Conservation (phyloP, 73 alveolate genomes). For the Urostyla sp. region DNA sequence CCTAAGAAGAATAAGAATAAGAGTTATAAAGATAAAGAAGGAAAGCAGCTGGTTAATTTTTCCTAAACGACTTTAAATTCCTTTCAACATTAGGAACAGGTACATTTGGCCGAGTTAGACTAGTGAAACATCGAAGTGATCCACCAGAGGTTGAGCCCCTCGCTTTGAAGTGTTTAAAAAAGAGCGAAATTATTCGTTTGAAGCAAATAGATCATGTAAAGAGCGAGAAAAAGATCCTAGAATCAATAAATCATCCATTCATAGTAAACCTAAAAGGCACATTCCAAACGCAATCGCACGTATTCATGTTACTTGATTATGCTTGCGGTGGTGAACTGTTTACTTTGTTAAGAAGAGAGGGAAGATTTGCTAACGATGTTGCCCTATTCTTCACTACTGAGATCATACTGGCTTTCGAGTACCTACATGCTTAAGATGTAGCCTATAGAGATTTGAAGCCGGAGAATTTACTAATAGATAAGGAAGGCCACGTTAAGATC, state of each 20-base stretch:
- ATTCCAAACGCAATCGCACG: conserved; percentile 82
- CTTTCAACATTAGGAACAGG: conserved; percentile 94
- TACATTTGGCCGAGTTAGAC: conserved; percentile 94
- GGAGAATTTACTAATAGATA: conserved; percentile 84
- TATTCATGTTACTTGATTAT: conserved; percentile 88
- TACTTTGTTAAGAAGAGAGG: conserved; percentile 85
- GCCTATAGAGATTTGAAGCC: conserved; percentile 93
- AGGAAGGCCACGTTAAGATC: conserved; percentile 84
- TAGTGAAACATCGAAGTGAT: conserved; percentile 82
- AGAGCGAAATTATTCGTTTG: conserved; percentile 92
- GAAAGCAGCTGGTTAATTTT: conserved; percentile 64
- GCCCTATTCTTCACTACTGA: conserved; percentile 87
- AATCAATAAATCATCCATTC: conserved; percentile 89
- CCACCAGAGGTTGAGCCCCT: conserved; percentile 78
- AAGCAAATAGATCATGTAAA: conserved; percentile 95
- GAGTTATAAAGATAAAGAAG: conserved; percentile 32
- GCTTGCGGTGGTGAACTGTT: conserved; percentile 93
- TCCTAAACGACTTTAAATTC: conserved; percentile 76
- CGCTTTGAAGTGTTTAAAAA: conserved; percentile 95
- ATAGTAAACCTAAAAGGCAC: conserved; percentile 72
- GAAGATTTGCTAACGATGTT: conserved; percentile 93
- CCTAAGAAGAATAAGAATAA: not conserved
- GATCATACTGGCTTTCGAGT: conserved; percentile 80
- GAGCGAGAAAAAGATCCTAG: conserved; percentile 85
- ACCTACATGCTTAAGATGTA: conserved; percentile 79